Evolutionary conservation across 1,284 basidiomycete species (phyloP).

Genomic region (Pseudozyma tsukubaensis): DNA sequence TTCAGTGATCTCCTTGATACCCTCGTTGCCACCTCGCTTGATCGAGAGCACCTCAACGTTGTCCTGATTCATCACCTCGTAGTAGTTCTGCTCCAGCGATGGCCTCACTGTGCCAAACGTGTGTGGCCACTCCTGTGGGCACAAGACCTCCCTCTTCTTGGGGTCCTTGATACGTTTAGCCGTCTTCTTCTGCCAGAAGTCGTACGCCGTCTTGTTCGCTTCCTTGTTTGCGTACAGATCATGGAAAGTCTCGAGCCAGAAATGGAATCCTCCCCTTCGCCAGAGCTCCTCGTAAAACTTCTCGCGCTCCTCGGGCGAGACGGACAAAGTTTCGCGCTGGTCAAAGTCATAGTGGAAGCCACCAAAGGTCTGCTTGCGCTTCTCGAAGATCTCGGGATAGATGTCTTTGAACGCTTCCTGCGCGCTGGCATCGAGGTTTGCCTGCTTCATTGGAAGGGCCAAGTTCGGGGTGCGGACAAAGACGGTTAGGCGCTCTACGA

Average conservation of each 20-base stretch:
- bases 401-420: slow-evolving; percentile 52
- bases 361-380: slow-evolving; percentile 53
- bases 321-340: slow-evolving; percentile 31
- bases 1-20: slow-evolving; percentile 71
- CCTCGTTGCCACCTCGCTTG: slow-evolving; percentile 44
- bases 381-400: slow-evolving; percentile 55
- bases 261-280: slow-evolving; percentile 47
- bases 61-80: slow-evolving; percentile 71
- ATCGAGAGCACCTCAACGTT: slow-evolving; percentile 74
- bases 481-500: slow-evolving; percentile 50
- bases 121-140: slow-evolving; percentile 53
- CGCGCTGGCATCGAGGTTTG: slow-evolving; percentile 40
- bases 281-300: slow-evolving; percentile 46
- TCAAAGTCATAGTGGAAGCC: slow-evolving; percentile 59
- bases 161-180: slow-evolving; percentile 47
- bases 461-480: slow-evolving; percentile 60
- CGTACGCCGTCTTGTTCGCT: slow-evolving; percentile 51
- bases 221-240: slow-evolving; percentile 49
- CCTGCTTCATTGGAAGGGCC: slow-evolving; percentile 52
- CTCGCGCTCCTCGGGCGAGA: slow-evolving; percentile 48
- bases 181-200: slow-evolving; percentile 59
- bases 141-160: slow-evolving; percentile 55
- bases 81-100: slow-evolving; percentile 57
- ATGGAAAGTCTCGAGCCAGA: slow-evolving; percentile 56
- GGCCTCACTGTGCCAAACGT: slow-evolving; percentile 57